These are phyloP conservation scores for Solanum okadae DNA, from an alignment of 257 asterid species.

Conservation along the genomic window DNA sequence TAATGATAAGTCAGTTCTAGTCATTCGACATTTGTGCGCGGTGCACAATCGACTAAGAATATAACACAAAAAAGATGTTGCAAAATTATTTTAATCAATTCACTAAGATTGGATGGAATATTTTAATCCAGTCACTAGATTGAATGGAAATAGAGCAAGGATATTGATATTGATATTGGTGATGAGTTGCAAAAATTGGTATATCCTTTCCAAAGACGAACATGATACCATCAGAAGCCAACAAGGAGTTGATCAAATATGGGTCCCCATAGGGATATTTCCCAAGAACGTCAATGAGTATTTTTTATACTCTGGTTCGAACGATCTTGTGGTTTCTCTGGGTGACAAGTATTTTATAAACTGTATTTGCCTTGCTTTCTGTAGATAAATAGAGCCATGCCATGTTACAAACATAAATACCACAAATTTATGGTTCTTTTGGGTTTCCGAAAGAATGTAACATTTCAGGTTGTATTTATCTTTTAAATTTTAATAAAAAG, in stretches of 20 bases:
- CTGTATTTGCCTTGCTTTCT: background rate
- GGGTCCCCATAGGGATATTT: constrained; percentile 65
- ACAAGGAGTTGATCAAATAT: constrained; percentile 45
- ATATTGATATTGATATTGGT: background rate
- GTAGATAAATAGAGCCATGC: background rate
- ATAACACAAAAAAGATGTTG: background rate
- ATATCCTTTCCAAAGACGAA: background rate
- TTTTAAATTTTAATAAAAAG: background rate
- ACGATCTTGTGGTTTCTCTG: constrained; percentile 26
- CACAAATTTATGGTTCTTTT: background rate
- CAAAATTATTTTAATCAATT: background rate
- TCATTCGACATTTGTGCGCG: background rate
- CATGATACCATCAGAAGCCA: constrained; percentile 13
- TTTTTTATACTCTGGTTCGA: background rate
- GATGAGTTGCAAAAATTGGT: background rate
- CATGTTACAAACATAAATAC: background rate
- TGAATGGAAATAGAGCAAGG: background rate
- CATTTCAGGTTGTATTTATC: background rate
- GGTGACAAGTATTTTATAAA: constrained; percentile 1
- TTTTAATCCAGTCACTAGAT: background rate
- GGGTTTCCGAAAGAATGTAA: background rate
- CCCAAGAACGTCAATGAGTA: constrained; percentile 43
- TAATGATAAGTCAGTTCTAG: background rate
- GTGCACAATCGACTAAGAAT: background rate
- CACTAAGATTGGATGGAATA: background rate